A percentile compares a stretch with the other conserved stretches of the same genome.
These are phyloP conservation scores for Evansstolkia leycettana DNA, from an alignment of 495 filamentous ascomycete genomes.

Conservation along the genomic window DNA sequence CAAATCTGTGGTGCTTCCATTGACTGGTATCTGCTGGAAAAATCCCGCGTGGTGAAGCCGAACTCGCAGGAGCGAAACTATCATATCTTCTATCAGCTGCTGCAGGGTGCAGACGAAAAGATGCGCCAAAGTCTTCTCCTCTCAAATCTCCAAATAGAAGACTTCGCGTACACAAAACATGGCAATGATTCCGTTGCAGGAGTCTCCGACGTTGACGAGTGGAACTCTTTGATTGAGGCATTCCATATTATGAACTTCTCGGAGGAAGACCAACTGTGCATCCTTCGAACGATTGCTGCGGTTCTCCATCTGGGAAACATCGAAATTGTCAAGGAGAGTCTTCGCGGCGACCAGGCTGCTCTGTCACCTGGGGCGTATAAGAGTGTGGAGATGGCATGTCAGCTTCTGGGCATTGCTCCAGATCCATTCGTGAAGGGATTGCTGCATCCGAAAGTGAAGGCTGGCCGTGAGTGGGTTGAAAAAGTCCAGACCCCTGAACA, in stretches of 20 bases:
- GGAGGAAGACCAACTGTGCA: slow-evolving; percentile 68
- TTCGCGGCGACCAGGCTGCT: slow-evolving; percentile 81
- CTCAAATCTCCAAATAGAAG: slow-evolving; percentile 57
- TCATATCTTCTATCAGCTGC: slow-evolving; percentile 93
- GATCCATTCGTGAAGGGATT: slow-evolving; percentile 81
- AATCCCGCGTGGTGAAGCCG: slow-evolving; percentile 85
- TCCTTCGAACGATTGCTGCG: slow-evolving; percentile 78
- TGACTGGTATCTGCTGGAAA: slow-evolving; percentile 97
- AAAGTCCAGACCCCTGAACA: slow-evolving; percentile 97
- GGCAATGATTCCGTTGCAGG: slow-evolving; percentile 86
- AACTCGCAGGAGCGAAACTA: slow-evolving; percentile 87
- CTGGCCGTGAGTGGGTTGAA: slow-evolving; percentile 94
- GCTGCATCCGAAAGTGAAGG: slow-evolving; percentile 86
- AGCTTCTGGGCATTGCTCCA: slow-evolving; percentile 67
- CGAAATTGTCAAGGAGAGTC: slow-evolving; percentile 73
- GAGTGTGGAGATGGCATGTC: slow-evolving; percentile 66
- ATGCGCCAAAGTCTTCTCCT: slow-evolving; percentile 69
- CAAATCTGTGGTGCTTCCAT: slow-evolving; percentile 95
- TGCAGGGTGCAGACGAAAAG: slow-evolving; percentile 64
- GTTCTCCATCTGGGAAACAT: slow-evolving; percentile 93
- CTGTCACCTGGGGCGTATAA: slow-evolving; percentile 58
- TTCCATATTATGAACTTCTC: slow-evolving; percentile 92
- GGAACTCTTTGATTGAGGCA: slow-evolving; percentile 79
- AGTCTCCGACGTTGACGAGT: slow-evolving; percentile 85
- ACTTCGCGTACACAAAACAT: slow-evolving; percentile 83